Percentiles rank a stretch among this genome's conserved stretches.
phyloP scores from a whole-genome alignment of 768 basidiomycete species.

The Leccinum pellstonianum region DNA sequence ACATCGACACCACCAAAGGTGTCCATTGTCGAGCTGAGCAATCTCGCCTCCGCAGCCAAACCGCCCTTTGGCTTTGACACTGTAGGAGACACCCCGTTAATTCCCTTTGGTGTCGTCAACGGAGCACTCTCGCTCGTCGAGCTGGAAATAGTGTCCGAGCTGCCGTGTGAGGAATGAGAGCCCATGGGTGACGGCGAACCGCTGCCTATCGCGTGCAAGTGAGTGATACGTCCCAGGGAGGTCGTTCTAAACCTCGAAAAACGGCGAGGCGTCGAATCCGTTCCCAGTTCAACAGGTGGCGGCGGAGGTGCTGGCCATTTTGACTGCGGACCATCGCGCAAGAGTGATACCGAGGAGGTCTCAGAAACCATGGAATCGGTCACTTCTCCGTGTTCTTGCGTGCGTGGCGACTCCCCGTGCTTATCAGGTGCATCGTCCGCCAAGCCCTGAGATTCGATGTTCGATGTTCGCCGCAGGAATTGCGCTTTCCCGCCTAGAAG shows the following conservation, averaged over 20 bases:
- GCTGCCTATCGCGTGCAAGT: conserved; percentile 18
- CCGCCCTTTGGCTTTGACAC: conserved; percentile 9
- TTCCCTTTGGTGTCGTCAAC: conserved; percentile 19
- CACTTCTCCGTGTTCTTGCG: conserved; percentile 12
- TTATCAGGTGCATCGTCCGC: neutral
- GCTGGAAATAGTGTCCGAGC: conserved; percentile 36
- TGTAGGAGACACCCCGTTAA: conserved; percentile 5
- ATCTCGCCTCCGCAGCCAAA: conserved; percentile 25
- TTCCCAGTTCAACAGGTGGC: conserved; percentile 26
- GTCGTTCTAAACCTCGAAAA: conserved; percentile 29
- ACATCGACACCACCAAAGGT: conserved; percentile 38
- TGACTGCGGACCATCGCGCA: conserved; percentile 21
- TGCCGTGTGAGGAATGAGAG: conserved; percentile 41
- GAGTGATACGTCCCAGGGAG: conserved; percentile 29
- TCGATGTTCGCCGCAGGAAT: conserved; percentile 12
- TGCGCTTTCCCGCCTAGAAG: conserved; percentile 15
- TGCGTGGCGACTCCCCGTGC: conserved; percentile 2
- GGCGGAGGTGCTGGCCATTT: conserved; percentile 34
- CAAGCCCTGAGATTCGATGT: conserved; percentile 3
- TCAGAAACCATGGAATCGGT: conserved; percentile 16
- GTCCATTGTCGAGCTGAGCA: conserved; percentile 33
- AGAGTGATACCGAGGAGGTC: conserved; percentile 16
- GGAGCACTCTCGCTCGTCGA: conserved; percentile 29
- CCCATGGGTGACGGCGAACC: conserved; percentile 46
- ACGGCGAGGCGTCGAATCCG: conserved; percentile 26